These are phyloP conservation scores for Viola odorata DNA, from an alignment of 345 rosid genomes.

Conservation along the genomic window DNA sequence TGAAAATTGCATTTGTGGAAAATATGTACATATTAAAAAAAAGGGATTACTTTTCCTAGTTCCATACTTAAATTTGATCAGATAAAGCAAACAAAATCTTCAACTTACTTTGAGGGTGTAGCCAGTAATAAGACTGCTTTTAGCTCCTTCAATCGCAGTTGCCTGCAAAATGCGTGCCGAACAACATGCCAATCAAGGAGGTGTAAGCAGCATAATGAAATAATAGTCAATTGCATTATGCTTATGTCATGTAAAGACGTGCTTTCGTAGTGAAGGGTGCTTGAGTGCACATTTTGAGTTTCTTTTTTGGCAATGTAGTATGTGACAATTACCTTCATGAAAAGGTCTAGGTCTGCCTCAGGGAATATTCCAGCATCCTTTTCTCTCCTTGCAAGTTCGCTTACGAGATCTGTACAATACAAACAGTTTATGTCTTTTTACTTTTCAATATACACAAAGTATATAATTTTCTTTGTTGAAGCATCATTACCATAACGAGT, in stretches of 20 bases:
- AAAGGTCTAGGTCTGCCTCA: constrained; percentile 79
- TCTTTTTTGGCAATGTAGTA: not conserved
- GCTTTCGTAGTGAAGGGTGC: too few relatives aligned
- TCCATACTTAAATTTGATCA: not conserved
- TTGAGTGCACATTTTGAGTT: not conserved
- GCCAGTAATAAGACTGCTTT: constrained; percentile 76
- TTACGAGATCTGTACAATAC: constrained; percentile 45
- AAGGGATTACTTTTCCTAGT: not conserved
- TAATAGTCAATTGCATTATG: too few relatives aligned
- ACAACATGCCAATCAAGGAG: too few relatives aligned
- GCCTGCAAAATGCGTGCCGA: constrained; percentile 42
- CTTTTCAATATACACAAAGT: too few relatives aligned
- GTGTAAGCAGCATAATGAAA: too few relatives aligned
- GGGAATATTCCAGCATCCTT: constrained; percentile 72
- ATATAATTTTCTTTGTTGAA: too few relatives aligned
- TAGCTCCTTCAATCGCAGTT: constrained; percentile 54
- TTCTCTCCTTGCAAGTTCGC: constrained; percentile 76
- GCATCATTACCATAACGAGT: constrained; percentile 59
- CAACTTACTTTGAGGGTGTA: constrained; percentile 72
- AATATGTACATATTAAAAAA: too few relatives aligned
- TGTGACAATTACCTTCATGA: constrained; percentile 91
- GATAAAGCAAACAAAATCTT: not conserved
- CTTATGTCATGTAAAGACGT: too few relatives aligned
- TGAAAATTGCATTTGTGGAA: too few relatives aligned
- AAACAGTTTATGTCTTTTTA: not conserved